Evolutionary conservation across 768 basidiomycete genomes (phyloP), one percentile per base, ranked within the genome.

Genomic region (Panaeolus papilionaceus): DNA sequence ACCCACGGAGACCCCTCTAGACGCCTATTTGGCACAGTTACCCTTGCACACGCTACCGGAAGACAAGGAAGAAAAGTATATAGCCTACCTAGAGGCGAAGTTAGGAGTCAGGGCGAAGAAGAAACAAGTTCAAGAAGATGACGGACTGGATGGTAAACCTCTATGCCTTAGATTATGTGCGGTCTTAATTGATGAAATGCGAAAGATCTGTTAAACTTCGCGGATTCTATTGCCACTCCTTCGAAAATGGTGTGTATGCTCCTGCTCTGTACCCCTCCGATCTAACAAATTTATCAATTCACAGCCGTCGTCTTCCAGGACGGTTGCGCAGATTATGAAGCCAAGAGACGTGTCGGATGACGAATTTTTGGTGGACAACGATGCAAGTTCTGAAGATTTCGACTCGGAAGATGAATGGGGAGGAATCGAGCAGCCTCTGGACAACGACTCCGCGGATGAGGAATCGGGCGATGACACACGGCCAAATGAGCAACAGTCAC

Each of bases 41-140:
- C 33, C 54, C 11, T 58, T 28, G 28, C 66, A 49, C 61, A 66
- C 65, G 18, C 58, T 62, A 16, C 39, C 64, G 3, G 79, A 93
- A 68, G 78, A 82, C 38, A 85, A 91, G 39, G 96, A 99, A 71
- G 95, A 96, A 73, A 84, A 85, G 0, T 94, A 96, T 74, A 98
- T 98, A 51, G 85, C 89, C 0, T 90, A 92, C 78, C 80, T 98
- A 11, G 96, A 98, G 76, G 81, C 85, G 0, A 91, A 90, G 76
- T 82, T 89, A 71, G 63, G 76, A 40, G 80, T 84, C 66, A 74
- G 79, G 54, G 77, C 80, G 65, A 78, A 80, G 65, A 77, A 81
- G 66, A 79, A 81, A 64, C 83, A 84, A 69, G 80, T 78, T 0
- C 75, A 83, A 39, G 90, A 89, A 44, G 88, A 87, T 1, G 96